These are phyloP conservation scores for Podaxis carcinomalis DNA, from an alignment of 768 basidiomycete genomes.

Conservation along the genomic window DNA sequence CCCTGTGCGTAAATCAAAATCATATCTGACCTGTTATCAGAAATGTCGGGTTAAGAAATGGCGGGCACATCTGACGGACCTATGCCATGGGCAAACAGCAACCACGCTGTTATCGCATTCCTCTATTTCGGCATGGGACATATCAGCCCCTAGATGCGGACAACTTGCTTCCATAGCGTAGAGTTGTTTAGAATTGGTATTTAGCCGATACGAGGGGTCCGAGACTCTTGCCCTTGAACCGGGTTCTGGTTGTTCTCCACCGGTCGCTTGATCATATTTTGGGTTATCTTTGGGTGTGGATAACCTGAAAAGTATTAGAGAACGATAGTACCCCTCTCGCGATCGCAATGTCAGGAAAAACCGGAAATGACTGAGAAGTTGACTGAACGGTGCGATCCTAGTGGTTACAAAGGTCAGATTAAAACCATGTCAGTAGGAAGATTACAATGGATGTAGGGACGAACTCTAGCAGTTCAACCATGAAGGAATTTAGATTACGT, in stretches of 20 bases:
- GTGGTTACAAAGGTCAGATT: neutral
- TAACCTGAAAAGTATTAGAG: constrained; percentile 63
- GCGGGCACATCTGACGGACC: constrained; percentile 30
- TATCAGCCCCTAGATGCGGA: constrained; percentile 77
- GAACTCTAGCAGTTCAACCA: constrained; percentile 21
- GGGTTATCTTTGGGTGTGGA: constrained; percentile 26
- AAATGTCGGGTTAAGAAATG: neutral
- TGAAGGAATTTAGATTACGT: neutral
- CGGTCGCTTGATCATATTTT: neutral
- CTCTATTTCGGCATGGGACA: constrained; percentile 80
- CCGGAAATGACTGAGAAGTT: constrained; percentile 51
- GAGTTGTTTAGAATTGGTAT: constrained; percentile 33
- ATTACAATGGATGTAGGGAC: constrained; percentile 5
- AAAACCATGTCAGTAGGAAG: neutral
- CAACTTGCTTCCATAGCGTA: constrained; percentile 81
- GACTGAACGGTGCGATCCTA: constrained; percentile 41
- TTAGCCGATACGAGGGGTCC: constrained; percentile 16
- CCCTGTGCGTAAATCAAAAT: constrained; percentile 68
- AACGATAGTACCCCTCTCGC: constrained; percentile 51
- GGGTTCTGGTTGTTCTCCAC: constrained; percentile 3
- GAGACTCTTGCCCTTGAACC: constrained; percentile 2
- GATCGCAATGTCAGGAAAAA: constrained; percentile 61
- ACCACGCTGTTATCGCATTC: constrained; percentile 55
- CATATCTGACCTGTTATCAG: constrained; percentile 45
- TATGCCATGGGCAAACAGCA: constrained; percentile 75